Evolutionary conservation across 306 rosid genomes (phyloP).

Genomic region (Dryas octopetala): DNA sequence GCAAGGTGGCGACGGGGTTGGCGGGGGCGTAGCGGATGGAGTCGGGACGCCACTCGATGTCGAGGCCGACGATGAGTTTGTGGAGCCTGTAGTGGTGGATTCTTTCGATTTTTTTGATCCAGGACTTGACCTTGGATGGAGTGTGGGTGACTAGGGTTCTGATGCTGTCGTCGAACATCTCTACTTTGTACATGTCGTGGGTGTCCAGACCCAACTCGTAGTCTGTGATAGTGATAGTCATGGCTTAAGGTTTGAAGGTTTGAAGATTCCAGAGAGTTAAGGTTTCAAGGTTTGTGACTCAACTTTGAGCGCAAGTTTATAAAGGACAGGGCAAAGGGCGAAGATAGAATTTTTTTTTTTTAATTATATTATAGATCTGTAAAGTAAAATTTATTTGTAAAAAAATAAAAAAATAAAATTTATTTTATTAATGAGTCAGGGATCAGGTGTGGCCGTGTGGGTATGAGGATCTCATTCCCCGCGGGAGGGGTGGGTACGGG

Average conservation of each 20-base stretch:
- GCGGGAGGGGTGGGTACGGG: no score
- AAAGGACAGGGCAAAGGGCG: no score
- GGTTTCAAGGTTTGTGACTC: no score
- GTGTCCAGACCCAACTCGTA: constrained; percentile 1
- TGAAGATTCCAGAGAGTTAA: no score
- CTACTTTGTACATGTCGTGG: not conserved
- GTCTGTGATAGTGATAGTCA: not conserved
- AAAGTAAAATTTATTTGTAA: no score
- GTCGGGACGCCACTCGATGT: constrained; percentile 52
- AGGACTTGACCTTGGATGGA: constrained; percentile 23
- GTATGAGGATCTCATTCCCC: no score
- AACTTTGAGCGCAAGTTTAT: no score
- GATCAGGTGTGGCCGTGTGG: no score
- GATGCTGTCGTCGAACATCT: constrained; percentile 1
- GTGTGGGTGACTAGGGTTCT: constrained; percentile 23
- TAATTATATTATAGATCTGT: no score
- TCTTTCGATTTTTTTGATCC: constrained; percentile 23
- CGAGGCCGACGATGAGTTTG: constrained; percentile 44
- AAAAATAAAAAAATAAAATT: no score
- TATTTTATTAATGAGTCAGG: no score
- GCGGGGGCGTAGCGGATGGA: not conserved
- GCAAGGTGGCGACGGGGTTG: constrained; percentile 35
- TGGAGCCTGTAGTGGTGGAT: not conserved
- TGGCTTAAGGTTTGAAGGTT: not conserved
- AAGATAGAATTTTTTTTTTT: no score